Base-by-base conservation (phyloP, 2,329 filamentous ascomycete genomes). In the Xylariaceae sp. region DNA sequence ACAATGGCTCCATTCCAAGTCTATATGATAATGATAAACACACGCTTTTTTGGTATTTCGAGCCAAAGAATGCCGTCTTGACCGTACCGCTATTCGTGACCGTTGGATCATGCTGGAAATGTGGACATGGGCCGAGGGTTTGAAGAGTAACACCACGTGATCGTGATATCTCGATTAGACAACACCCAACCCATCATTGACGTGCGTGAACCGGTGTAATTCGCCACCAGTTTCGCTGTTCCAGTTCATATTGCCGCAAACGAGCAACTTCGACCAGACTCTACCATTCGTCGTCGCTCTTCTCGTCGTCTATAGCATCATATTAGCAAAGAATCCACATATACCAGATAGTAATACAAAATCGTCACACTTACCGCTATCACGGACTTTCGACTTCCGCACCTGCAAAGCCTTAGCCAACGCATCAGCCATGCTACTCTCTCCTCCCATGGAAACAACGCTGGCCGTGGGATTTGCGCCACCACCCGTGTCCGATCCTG, bases 341-440 rank as follows among this genome's bases (percentile, higher is more conserved):
- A 37, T 4, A n/a, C 34, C 1, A 8, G 42, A 47, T 8, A 18
- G n/a, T 30, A 17, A 51, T 17, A 23, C 68, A 6, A 15, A 55
- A 54, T 7, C 15, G 34, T 55, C 53, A 60, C 59, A 88, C 90
- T 85, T 85, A 97, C 93, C 93, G 80, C 90, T 96, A 73, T 90
- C 88, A 76, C 90, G 90, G 73, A 97, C 93, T 80, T 96, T 96
- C 75, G 91, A 86, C 80, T 97, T 97, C 74, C 93, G 83, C 77
- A 90, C 89, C 71, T 88, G 85, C 68, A 92, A 75, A 59, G 88
- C 89, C 61, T 85, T 88, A 61, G 90, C 90, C 67, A 96, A 77
- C 52, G 91, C 92, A 76, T 88, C 90, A 18, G 91, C 90, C 82
- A 97, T 84, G 42, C 85, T 87, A 58, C 86, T 81, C 17, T 80